A percentile compares a stretch with the other conserved stretches of the same genome.
Evolutionary conservation across 1,139 yeast genomes (phyloP).

Genomic region (Kodamaea arcana): DNA sequence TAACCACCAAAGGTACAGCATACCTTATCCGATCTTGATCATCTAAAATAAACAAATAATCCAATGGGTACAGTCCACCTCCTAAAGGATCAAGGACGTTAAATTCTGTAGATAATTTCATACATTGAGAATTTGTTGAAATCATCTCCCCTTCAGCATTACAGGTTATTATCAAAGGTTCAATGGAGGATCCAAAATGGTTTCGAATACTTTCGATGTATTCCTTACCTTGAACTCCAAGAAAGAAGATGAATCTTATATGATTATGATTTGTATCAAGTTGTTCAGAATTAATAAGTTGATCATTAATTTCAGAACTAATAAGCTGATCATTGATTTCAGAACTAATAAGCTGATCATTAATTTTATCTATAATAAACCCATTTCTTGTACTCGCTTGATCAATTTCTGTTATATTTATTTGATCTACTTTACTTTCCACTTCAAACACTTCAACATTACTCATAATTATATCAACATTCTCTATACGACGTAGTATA

Average conservation of each 20-base stretch:
- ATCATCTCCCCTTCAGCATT: conserved; percentile 3
- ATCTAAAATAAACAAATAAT: conserved; percentile 34
- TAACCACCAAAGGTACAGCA: conserved; percentile 18
- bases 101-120: conserved; percentile 22
- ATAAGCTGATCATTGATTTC: no score
- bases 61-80: conserved; percentile 48
- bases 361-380: no score
- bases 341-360: no score
- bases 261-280: no score
- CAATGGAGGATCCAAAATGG: conserved; percentile 5
- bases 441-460: no score
- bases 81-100: conserved; percentile 45
- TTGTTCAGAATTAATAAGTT: no score
- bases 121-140: conserved; percentile 12
- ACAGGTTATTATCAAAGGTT: conserved; percentile 10
- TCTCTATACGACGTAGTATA: neutral
- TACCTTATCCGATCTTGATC: conserved; percentile 19
- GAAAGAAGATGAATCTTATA: conserved; percentile 12
- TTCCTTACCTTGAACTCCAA: conserved; percentile 21
- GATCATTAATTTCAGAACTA: no score
- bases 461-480: neutral
- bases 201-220: conserved; percentile 10
- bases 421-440: no score
- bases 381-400: no score
- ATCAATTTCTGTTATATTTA: no score